These are phyloP conservation scores for Colletotrichum kahawae DNA, from an alignment of 2,329 filamentous ascomycete genomes.

Conservation along the genomic window DNA sequence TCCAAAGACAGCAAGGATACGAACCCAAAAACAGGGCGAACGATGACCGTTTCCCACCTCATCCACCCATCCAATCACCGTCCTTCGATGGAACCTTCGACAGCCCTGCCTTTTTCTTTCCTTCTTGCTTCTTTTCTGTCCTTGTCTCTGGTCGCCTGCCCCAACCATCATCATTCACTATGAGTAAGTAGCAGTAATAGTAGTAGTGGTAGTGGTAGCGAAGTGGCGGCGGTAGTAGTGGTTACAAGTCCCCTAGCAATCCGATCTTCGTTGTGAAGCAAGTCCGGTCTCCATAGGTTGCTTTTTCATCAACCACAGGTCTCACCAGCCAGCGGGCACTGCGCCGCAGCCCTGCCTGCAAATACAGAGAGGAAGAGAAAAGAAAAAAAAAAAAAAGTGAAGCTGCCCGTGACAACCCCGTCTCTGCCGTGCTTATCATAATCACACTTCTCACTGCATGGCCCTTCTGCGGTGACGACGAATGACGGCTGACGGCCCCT, in stretches of 20 bases:
- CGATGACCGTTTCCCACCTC: slow-evolving; percentile 10
- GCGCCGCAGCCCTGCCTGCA: neutral
- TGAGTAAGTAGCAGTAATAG: neutral
- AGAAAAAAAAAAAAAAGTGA: neutral
- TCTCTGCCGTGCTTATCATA: neutral
- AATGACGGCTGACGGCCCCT: neutral
- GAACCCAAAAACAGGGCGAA: slow-evolving; percentile 17
- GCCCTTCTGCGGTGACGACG: neutral
- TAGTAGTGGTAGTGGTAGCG: neutral
- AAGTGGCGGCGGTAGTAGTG: neutral
- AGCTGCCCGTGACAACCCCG: neutral
- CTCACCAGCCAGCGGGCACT: neutral
- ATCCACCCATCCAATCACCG: slow-evolving; percentile 3
- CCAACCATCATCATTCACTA: neutral
- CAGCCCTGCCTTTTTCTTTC: slow-evolving; percentile 12
- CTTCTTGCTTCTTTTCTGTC: neutral
- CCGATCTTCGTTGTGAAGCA: neutral
- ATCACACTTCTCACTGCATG: neutral
- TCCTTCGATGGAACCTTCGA: neutral
- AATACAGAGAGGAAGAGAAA: neutral
- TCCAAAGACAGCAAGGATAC: neutral
- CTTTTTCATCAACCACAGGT: neutral
- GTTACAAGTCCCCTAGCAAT: neutral
- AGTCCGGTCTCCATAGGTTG: neutral
- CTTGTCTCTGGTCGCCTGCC: neutral